Base-by-base conservation (phyloP, 176 grass and related monocot genomes). In the Elaeis guineensis region DNA sequence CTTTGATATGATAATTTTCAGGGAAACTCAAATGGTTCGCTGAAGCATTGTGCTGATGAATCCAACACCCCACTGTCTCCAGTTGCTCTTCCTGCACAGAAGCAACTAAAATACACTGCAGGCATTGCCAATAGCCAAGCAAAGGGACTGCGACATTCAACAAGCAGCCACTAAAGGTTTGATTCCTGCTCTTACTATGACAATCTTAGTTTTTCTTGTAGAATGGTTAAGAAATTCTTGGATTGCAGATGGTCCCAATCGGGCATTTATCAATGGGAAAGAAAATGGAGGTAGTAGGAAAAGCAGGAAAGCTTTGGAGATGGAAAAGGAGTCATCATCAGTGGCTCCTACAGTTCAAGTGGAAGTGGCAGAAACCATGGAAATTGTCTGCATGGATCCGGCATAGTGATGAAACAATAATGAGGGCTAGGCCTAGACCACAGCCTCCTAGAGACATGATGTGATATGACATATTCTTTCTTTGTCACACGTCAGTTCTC, bases 321-420 rank as follows among this genome's bases (percentile, higher is more conserved):
- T 98, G 94, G 94, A 92, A 93, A 83, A 89, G 94, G 67, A 98
- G 94, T 55, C 94, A 98, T 49, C 94, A 93, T 68, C 88, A 93
- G 59, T 98, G 94, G 94, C 65, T 98, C 57, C 54, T 98, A 21
- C 88, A 98, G 61, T 98, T 98, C 74, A 98, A 98, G 65, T 98
- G 94, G 94, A 98, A 93, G 61, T 98, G 94, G 94, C 94, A 98
- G 71, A 98, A 98, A 64, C 94, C 94, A 0, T 98, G 94, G 94
- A 92, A 80, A 78, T 74, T 98, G 57, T 98, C 94, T 6, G 88
- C 92, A 50, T 80, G 80, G 68, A 98, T 98, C 23, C 81, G 88
- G 9, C 82, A 93, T 57, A 93, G 82, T 3, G 94, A 98, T 15
- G 79, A 98, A 77, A 93, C 79, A 0, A 81, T 98, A 26, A 83